These are phyloP conservation scores for Fraxinus paxiana DNA, from an alignment of 305 asterid genomes.

Conservation along the genomic window DNA sequence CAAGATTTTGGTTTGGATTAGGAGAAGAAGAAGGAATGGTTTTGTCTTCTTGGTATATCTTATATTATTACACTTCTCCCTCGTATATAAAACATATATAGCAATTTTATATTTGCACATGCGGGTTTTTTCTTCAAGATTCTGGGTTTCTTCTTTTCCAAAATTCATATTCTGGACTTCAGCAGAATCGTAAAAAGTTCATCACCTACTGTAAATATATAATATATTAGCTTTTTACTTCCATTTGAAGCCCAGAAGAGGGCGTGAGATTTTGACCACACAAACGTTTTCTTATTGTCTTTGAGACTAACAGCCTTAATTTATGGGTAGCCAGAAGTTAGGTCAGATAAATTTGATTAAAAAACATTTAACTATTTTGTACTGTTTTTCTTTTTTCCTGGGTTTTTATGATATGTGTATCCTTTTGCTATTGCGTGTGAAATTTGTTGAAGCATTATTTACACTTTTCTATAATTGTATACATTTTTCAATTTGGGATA, in stretches of 20 bases:
- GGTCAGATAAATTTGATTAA: constrained; percentile 16
- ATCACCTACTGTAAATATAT: neutral
- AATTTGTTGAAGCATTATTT: constrained; percentile 15
- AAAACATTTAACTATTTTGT: constrained; percentile 15
- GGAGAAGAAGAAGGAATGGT: constrained; percentile 55
- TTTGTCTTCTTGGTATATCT: constrained; percentile 69
- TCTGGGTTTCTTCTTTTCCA: constrained; percentile 19
- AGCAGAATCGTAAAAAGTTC: neutral
- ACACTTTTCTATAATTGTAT: constrained; percentile 33
- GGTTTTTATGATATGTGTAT: constrained; percentile 23
- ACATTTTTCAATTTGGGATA: constrained; percentile 29
- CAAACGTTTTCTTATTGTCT: neutral
- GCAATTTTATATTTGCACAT: constrained; percentile 32
- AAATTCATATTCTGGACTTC: constrained; percentile 8
- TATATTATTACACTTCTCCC: constrained; percentile 51
- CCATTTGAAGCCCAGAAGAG: neutral
- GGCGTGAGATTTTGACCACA: neutral
- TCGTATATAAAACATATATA: constrained; percentile 1
- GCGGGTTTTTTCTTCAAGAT: constrained; percentile 27
- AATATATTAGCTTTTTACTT: neutral
- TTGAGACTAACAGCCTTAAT: constrained; percentile 8
- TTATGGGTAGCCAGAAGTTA: constrained; percentile 28
- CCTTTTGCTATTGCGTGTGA: constrained; percentile 54
- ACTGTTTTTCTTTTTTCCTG: constrained; percentile 1
- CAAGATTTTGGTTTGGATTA: constrained; percentile 54